Conservation (phyloP, 225 moss, liverwort and hornwort species). For the Takakia lepidozioides region DNA sequence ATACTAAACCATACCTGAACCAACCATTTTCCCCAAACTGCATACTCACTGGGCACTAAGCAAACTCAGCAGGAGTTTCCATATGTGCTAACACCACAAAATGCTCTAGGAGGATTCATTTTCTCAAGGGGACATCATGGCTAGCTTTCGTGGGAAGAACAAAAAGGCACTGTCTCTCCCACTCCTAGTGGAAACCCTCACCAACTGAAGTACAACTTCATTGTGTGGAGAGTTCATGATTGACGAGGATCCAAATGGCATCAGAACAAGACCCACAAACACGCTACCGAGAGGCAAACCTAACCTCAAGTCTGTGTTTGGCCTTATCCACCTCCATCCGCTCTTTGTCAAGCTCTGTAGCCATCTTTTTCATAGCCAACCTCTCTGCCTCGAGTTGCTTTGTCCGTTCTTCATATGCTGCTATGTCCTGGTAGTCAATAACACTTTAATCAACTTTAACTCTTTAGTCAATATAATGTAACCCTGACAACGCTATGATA, state of each 20-base stretch:
- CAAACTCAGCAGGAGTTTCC: too few species aligned
- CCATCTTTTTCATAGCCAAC: slow-evolving; percentile 12
- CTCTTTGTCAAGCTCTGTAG: slow-evolving; percentile 27
- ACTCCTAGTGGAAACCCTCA: not conserved
- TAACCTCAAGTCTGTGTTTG: slow-evolving; percentile 29
- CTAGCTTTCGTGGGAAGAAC: too few species aligned
- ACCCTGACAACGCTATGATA: too few species aligned
- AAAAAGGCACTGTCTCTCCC: too few species aligned
- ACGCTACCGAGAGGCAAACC: not conserved
- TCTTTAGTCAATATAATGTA: not conserved
- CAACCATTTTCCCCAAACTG: too few species aligned
- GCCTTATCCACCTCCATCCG: slow-evolving; percentile 21
- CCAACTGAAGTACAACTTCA: not conserved
- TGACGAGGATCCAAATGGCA: not conserved
- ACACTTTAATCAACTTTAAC: not conserved
- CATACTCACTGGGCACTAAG: too few species aligned
- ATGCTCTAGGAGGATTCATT: too few species aligned
- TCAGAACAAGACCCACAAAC: not conserved
- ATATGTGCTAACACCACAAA: too few species aligned
- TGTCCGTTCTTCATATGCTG: slow-evolving; percentile 13
- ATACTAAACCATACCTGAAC: too few species aligned
- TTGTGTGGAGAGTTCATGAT: not conserved
- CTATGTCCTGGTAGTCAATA: slow-evolving; percentile 15
- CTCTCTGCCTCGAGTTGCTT: too few species aligned
- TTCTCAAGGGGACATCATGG: too few species aligned